Base-by-base conservation (phyloP, 148 eudicot genomes). In the Vaccinium corymbosum region DNA sequence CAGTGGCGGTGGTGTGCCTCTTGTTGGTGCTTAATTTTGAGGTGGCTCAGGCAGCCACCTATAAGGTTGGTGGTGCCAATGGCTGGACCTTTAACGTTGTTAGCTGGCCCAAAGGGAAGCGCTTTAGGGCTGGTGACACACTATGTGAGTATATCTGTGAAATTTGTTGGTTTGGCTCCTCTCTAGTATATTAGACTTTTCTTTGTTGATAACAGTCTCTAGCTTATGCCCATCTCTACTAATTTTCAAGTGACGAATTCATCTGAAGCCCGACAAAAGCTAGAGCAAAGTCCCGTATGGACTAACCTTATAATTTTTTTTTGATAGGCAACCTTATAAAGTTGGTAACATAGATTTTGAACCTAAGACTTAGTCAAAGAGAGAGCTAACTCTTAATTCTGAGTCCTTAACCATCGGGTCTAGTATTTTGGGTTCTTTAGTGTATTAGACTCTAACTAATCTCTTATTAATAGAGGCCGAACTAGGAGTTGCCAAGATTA, bases 21-120 rank as follows among this genome's bases (percentile, higher is more conserved):
- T 42, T 84, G 53, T 68, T 84, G 84, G 75, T 86, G 59, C 20
- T 78, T 53, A 83, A 79, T 6, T 79, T 38, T 17, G 82, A 80
- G 70, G 80, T 78, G 84, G 86, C 90, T 49, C 81, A 89, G 49
- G 91, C 93, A 20, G 86, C 88, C 48, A 76, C 83, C 76, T 91
- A 78, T 84, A 87, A 83, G 20, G 95, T 93, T 25, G 95, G 95
- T 1, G 95, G 55, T 25, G 59, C 79, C 20, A 17, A 78, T 5
- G 95, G 95, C 3, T 93, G 94, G 95, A 78, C 90, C 68, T 90
- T 85, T 51, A 87, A 87, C 78, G 70, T 76, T 1, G 85, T 35
- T 25, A 35, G 76, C 38, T 90, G 94, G 94, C 90, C 93, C 17
- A 85, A 70, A 2, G 94, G 94, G 81, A 91, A 93, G 89, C 72